Base-by-base conservation (phyloP, 2,329 filamentous ascomycete species). In the Hymenoscyphus albidus region DNA sequence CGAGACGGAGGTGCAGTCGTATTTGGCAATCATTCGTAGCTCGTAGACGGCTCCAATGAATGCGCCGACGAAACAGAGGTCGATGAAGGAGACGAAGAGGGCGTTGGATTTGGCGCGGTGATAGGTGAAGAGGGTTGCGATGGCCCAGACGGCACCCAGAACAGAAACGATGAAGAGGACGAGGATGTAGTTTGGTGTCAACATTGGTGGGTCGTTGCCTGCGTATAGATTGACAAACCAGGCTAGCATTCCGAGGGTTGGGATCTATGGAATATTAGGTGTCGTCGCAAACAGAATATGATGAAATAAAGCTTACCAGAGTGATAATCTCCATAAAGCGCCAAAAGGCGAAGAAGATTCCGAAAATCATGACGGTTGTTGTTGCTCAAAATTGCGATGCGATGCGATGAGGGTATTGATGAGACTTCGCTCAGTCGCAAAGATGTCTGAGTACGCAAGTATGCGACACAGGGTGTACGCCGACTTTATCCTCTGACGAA, bases 81-180 rank as follows among this genome's bases (percentile, higher is more conserved):
- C 87, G 75, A 88, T 70, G 67, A 88, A 70, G 62, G 81, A 78
- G 66, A 89, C 83, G 76, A 88, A 88, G 67, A 78, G 78, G n/a
- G 85, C 82, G 77, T 88, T 87, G 70, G 79, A 75, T 58, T 80
- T 82, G 38, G 83, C 84, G 65, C 86, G 85, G 79, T 87, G 84
- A 80, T 88, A 89, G 75, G 79, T 82, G 81, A 89, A 87, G 67
- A 90, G 80, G 7, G 87, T 89, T 74, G 82, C 83, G 77, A 89
- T 76, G 67, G 84, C 78, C 87, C 87, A 90, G 65, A 84, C 85
- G 62, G 84, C 80, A 40, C 80, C 87, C 62, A 90, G 81, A 18
- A 87, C 83, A 31, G 83, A 84, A 66, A 88, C 84, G 78, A 89
- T 88, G 81, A 89, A 89, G 70, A 89, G 80, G 69, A 89, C 79